phyloP scores from a whole-genome alignment of 768 basidiomycete species.

The Podaxis carcinomalis region DNA sequence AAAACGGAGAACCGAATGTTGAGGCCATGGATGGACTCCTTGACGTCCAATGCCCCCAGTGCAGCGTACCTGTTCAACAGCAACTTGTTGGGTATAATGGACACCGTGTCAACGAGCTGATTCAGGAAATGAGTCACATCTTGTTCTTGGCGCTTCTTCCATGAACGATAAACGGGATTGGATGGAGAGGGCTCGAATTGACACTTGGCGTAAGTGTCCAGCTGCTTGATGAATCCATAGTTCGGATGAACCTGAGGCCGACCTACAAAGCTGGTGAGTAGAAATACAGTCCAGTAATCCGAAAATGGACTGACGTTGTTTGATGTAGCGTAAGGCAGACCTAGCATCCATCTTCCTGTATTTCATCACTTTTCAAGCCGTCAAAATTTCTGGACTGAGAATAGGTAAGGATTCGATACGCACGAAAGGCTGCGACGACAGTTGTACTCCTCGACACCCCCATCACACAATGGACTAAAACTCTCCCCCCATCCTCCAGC shows the following conservation, averaged over 20 bases:
- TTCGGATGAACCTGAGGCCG: conserved; percentile 41
- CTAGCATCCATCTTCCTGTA: conserved; percentile 35
- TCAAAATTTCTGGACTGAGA: not conserved
- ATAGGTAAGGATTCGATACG: conserved; percentile 19
- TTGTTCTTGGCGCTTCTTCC: conserved; percentile 52
- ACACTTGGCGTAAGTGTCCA: conserved; percentile 51
- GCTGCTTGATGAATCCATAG: conserved; percentile 55
- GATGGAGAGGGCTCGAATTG: conserved; percentile 38
- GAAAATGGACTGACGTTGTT: conserved; percentile 35
- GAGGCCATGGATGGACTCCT: not conserved
- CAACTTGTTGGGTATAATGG: conserved; percentile 44
- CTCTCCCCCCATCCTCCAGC: conserved; percentile 44
- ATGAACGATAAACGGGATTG: conserved; percentile 46
- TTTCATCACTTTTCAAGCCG: conserved; percentile 43
- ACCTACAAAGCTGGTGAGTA: conserved; percentile 18
- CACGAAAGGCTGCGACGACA: conserved; percentile 52
- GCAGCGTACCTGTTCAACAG: conserved; percentile 45
- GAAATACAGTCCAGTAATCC: not conserved
- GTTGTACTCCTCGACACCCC: conserved; percentile 69
- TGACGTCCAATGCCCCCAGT: not conserved
- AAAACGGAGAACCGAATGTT: not conserved
- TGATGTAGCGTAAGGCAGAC: conserved; percentile 45
- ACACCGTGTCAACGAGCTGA: conserved; percentile 46
- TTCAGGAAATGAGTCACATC: conserved; percentile 51
- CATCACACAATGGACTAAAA: conserved; percentile 73